Base-by-base conservation (phyloP, 306 rosid species). In the Fagus crenata region DNA sequence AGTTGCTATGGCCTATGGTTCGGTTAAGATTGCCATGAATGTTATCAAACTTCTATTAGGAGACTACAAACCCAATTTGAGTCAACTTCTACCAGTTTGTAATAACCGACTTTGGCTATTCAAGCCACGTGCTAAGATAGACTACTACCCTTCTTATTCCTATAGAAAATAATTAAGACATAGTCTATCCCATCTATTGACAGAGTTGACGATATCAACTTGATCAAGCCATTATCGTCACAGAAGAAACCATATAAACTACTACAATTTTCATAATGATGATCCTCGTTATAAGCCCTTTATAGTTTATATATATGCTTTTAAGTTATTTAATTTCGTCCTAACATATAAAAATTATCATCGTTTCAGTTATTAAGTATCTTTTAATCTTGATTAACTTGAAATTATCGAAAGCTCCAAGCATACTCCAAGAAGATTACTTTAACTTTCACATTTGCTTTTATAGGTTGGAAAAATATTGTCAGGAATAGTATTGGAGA, bases 121-220 rank as follows among this genome's bases (percentile, higher is more conserved):
- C 28, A 22, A 22, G 28, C 28, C 28, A 22, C 28, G 28, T 22
- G 28, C 28, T 22, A 22, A 22, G 0, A 77, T 41, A 53, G 81
- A 43, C 37, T 77, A 22, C 2, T 77, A 14, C 69, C 81, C 6
- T 69, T 68, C 59, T 55, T 69, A 41, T 42, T 56, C 2, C 69
- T 77, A 8, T 22, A 58, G 49, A 68, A 58, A 69, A 68, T 77
- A 41, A 6, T 14, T 6, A 40, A 76, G 80, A 58, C n/a, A 15
- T 11, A 11, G 36, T 28, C 12, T 12, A 8, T 12, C n/a, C 51
- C 6, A 1, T 40, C 7, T 39, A 49, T 32, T 22, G 59, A 5
- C 59, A 54, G n/a, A n/a, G 31, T 54, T 5, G 59, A 54, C 15
- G 59, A 54, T 28, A 54, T 54, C 59, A 4, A n/a, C 59, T n/a